Evolutionary conservation across 352 stramenopile species (phyloP).

Genomic region (Blastocystis hominis): DNA sequence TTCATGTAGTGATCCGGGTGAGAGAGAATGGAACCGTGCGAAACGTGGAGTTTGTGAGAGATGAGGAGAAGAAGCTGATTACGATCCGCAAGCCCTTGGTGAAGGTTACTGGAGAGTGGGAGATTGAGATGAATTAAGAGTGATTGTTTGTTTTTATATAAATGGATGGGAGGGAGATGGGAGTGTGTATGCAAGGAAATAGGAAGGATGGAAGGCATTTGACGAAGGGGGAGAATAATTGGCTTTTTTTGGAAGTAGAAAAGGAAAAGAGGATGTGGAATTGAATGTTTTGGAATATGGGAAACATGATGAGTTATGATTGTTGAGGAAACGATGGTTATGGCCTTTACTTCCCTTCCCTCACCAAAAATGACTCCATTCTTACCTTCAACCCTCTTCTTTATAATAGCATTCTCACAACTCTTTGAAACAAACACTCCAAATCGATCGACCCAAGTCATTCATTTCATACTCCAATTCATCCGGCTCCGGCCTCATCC

Average conservation of each 20-base stretch:
- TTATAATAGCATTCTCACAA: no score
- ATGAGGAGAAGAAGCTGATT: slow-evolving; percentile 66
- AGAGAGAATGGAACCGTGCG: slow-evolving; percentile 64
- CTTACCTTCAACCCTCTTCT: no score
- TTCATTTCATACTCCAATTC: slow-evolving; percentile 52
- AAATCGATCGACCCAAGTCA: slow-evolving; percentile 1
- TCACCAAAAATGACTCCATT: no score
- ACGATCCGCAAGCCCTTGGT: slow-evolving; percentile 75
- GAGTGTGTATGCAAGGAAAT: background rate
- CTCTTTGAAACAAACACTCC: slow-evolving; percentile 46
- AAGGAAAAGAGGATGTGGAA: background rate
- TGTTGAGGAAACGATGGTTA: no score
- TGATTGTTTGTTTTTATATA: background rate
- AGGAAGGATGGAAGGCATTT: no score
- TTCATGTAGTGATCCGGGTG: slow-evolving; percentile 63
- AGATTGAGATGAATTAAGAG: slow-evolving; percentile 66
- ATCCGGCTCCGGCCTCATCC: background rate
- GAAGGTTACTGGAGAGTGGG: slow-evolving; percentile 68
- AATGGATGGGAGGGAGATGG: background rate
- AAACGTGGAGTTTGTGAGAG: slow-evolving; percentile 69
- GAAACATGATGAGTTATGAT: no score
- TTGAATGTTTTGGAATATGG: no score
- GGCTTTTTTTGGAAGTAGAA: background rate
- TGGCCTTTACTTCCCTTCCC: no score
- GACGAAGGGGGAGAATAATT: background rate